A percentile compares a stretch with the other conserved stretches of the same genome.
These are phyloP conservation scores for Alternaria consortialis DNA, from an alignment of 2,329 filamentous ascomycete species.

Conservation along the genomic window DNA sequence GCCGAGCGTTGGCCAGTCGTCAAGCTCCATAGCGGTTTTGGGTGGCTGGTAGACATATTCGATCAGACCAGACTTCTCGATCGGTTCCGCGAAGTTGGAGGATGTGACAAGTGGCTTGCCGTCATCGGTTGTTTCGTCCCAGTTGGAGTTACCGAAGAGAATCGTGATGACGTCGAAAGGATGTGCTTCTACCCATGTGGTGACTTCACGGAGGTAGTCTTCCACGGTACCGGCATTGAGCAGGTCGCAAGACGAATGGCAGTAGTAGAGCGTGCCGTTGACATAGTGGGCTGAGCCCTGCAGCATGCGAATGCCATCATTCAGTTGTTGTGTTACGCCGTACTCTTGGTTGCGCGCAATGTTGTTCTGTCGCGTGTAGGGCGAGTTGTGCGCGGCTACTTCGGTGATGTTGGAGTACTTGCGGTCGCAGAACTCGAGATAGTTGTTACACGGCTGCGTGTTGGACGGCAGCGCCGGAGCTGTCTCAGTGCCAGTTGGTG, in stretches of 20 bases:
- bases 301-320: slow-evolving; percentile 56
- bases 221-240: slow-evolving; percentile 84
- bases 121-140: slow-evolving; percentile 33
- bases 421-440: slow-evolving; percentile 51
- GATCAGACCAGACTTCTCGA: slow-evolving; percentile 76
- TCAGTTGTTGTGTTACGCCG: slow-evolving; percentile 49
- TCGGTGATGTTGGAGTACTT: slow-evolving; percentile 55
- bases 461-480: slow-evolving; percentile 46
- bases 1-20: slow-evolving; percentile 87
- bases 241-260: slow-evolving; percentile 86
- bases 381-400: slow-evolving; percentile 53
- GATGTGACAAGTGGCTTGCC: slow-evolving; percentile 66
- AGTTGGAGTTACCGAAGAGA: slow-evolving; percentile 80
- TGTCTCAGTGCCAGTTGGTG: slow-evolving; percentile 33
- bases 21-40: slow-evolving; percentile 75
- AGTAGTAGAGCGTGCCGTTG: slow-evolving; percentile 75
- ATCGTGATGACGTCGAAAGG: slow-evolving; percentile 92
- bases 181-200: slow-evolving; percentile 76
- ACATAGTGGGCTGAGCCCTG: slow-evolving; percentile 68
- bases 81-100: slow-evolving; percentile 70
- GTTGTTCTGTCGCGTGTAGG: slow-evolving; percentile 48
- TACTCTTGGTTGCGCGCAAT: slow-evolving; percentile 50
- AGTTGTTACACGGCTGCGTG: slow-evolving; percentile 55
- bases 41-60: slow-evolving; percentile 80
- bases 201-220: slow-evolving; percentile 74